A percentile compares a stretch with the other conserved stretches of the same genome.
phyloP scores from a whole-genome alignment of 495 filamentous ascomycete genomes.

The Physcia stellaris region DNA sequence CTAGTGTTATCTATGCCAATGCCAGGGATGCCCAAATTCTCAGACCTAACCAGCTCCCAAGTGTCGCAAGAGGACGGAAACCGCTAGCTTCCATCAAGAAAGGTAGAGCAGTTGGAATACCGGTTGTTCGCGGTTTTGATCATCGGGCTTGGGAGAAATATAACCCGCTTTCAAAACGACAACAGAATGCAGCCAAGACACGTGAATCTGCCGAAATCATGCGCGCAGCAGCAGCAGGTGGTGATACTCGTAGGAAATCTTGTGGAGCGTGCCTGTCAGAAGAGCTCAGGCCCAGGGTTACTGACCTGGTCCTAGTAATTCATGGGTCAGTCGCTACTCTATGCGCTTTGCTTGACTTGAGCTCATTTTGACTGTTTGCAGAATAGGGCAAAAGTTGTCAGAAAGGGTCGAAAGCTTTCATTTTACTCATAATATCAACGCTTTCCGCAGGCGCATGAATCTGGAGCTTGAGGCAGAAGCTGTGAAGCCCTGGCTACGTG shows the following conservation, averaged over 20 bases:
- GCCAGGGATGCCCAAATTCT: slow-evolving; percentile 61
- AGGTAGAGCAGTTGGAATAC: slow-evolving; percentile 67
- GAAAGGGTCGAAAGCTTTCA: slow-evolving; percentile 92
- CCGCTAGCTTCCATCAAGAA: slow-evolving; percentile 78
- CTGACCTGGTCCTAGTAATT: slow-evolving; percentile 78
- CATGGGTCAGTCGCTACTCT: slow-evolving; percentile 41
- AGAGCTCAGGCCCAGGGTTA: slow-evolving; percentile 59
- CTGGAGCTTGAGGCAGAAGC: slow-evolving; percentile 61
- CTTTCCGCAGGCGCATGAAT: slow-evolving; percentile 75
- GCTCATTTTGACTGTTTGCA: background rate
- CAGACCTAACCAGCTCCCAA: slow-evolving; percentile 65
- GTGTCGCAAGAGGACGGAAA: slow-evolving; percentile 59
- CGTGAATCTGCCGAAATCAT: slow-evolving; percentile 1
- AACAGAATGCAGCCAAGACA: slow-evolving; percentile 11
- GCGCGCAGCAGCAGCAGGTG: slow-evolving; percentile 7
- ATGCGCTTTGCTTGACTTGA: background rate
- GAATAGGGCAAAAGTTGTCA: slow-evolving; percentile 89
- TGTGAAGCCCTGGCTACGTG: slow-evolving; percentile 60
- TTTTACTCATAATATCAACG: slow-evolving; percentile 90
- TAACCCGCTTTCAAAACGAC: slow-evolving; percentile 45
- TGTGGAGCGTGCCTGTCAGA: slow-evolving; percentile 39
- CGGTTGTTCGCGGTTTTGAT: slow-evolving; percentile 79
- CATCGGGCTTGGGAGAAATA: slow-evolving; percentile 60
- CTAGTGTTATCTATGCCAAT: slow-evolving; percentile 74
- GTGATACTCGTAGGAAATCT: slow-evolving; percentile 16